Evolutionary conservation across 2,329 filamentous ascomycete species (phyloP), one percentile per base, ranked within the genome.

Genomic region (Fusarium coffeatum): DNA sequence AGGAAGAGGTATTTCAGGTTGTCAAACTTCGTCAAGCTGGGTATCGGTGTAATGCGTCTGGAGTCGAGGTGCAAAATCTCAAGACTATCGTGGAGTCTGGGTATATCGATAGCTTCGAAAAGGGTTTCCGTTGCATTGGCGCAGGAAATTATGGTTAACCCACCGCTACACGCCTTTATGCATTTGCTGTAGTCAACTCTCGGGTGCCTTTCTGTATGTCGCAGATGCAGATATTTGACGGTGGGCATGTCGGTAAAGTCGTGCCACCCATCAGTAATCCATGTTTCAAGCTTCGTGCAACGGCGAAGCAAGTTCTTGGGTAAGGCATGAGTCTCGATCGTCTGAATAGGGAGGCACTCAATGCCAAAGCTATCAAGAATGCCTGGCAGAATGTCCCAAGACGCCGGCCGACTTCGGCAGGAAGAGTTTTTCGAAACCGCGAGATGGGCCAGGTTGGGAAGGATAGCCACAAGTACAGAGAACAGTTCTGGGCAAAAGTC

Each of bases 81-180:
- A 3, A 37, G 34, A n/a, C 34, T 37, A 1, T 37, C 34, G 6
- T 37, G 18, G 6, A 37, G 34, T 37, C 34, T 12, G 34, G 34
- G 34, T 11, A 37, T 37, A 37, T 37, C 18, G 3, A 37, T 37
- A 4, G 34, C 34, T 4, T 37, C 18, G 34, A 7, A n/a, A 11
- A 37, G 6, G 10, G 1, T 11, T 4, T 6, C 10, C 5, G 3
- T 7, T 18, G 4, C 34, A 37, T 12, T 2, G 10, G n/a, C 18
- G 10, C 34, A 12, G 18, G 34, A 37, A 37, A 37, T 18, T 6
- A 10, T 37, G 34, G 6, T 12, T 12, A 37, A 7, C 6, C 3
- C 12, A 12, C 34, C 34, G 18, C 34, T 37, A 37, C 34, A 37
- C 6, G 34, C 34, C 6, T 37, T 37, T 37, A 37, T 37, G 18